These are phyloP conservation scores for Aspergillus steynii DNA, from an alignment of 495 filamentous ascomycete genomes.

Conservation along the genomic window DNA sequence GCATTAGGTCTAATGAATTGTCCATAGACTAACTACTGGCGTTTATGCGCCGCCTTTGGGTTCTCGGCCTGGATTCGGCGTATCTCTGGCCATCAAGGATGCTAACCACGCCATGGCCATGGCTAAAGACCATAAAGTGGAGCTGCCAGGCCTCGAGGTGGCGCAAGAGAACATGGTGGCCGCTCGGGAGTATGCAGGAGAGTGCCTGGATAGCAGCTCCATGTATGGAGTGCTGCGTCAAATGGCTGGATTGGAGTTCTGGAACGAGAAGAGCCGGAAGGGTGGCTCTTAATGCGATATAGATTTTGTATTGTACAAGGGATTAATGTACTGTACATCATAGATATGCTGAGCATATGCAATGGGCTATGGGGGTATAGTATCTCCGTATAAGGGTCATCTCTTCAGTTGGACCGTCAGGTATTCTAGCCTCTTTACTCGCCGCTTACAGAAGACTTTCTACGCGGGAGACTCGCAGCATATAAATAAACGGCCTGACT, in stretches of 20 bases:
- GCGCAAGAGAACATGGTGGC: slow-evolving; percentile 43
- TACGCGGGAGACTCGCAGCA: background rate
- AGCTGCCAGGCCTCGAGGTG: slow-evolving; percentile 41
- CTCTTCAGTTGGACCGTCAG: background rate
- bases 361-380: too few species aligned
- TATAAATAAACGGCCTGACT: background rate
- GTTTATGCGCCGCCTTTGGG: slow-evolving; percentile 45
- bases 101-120: slow-evolving; percentile 42
- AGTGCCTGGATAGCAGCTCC: slow-evolving; percentile 46
- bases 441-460: background rate
- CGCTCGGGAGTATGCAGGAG: slow-evolving; percentile 42
- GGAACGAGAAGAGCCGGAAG: slow-evolving; percentile 49
- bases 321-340: background rate
- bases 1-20: background rate
- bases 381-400: background rate
- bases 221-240: slow-evolving; percentile 48
- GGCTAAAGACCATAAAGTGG: slow-evolving; percentile 34
- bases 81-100: slow-evolving; percentile 49
- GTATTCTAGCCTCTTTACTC: background rate
- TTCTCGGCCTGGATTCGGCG: slow-evolving; percentile 46
- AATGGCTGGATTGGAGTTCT: slow-evolving; percentile 44
- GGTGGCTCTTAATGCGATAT: slow-evolving; percentile 13
- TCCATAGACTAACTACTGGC: slow-evolving; percentile 41
- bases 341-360: background rate
- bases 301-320: background rate